These are phyloP conservation scores for Cyanidium caldarium DNA, from an alignment of 23 red algal species.

Conservation along the genomic window DNA sequence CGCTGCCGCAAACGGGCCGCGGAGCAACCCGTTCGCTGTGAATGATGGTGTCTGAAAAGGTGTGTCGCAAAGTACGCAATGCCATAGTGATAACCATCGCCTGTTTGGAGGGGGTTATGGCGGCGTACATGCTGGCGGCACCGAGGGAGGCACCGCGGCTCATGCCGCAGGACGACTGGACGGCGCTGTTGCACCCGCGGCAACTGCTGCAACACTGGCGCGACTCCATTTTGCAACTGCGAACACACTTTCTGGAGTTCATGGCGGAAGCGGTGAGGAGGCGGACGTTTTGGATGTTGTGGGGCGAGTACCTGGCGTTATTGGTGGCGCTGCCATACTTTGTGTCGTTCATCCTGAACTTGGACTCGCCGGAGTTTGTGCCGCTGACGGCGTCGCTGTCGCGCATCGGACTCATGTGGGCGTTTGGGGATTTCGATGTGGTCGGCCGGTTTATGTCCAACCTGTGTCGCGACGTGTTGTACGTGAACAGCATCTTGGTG, in stretches of 20 bases:
- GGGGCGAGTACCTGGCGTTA: not conserved
- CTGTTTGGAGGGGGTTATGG: not conserved
- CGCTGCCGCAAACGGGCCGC: too few relatives aligned
- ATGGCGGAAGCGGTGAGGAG: not conserved
- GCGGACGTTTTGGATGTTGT: not conserved
- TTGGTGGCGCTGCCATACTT: not conserved
- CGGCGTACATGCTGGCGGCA: not conserved
- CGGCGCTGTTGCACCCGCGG: not conserved
- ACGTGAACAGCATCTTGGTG: not conserved
- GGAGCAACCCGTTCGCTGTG: too few relatives aligned
- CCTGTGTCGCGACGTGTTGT: not conserved
- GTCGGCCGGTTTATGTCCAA: not conserved
- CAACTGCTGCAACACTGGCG: not conserved
- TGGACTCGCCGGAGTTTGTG: not conserved
- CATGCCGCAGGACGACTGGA: not conserved
- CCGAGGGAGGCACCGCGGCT: not conserved
- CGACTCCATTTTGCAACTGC: not conserved
- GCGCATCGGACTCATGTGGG: not conserved
- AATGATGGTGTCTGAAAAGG: too few relatives aligned
- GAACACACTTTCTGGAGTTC: not conserved
- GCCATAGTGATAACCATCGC: not conserved
- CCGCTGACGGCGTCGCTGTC: not conserved
- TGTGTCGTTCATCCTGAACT: conserved; percentile 2
- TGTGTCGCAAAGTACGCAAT: too few relatives aligned
- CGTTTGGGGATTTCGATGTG: not conserved